These are phyloP conservation scores for Immersiella caudata DNA, from an alignment of 495 filamentous ascomycete species.

Conservation along the genomic window DNA sequence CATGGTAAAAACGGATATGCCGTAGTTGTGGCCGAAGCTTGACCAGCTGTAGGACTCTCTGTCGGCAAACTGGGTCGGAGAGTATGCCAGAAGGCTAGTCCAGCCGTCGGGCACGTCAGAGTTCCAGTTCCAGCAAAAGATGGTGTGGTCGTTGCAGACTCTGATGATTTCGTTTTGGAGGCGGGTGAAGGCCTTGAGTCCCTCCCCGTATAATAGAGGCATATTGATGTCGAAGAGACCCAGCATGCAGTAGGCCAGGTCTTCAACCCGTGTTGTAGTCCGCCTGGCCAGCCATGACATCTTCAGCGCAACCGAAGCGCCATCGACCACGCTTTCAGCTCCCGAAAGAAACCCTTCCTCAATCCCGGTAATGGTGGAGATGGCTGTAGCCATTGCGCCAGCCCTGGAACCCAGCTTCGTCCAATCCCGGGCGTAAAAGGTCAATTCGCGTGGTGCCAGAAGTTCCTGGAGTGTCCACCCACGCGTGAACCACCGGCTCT, in stretches of 20 bases:
- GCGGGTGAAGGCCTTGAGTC: background rate
- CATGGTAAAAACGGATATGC: background rate
- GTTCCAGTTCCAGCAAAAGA: background rate
- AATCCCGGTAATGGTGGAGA: background rate
- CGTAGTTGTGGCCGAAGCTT: background rate
- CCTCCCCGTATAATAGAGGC: slow-evolving; percentile 9
- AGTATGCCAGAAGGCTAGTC: background rate
- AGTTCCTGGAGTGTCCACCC: slow-evolving; percentile 14
- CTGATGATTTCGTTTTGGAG: slow-evolving; percentile 11
- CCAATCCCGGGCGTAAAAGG: slow-evolving; percentile 1
- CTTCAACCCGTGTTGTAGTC: slow-evolving; percentile 8
- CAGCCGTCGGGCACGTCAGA: background rate
- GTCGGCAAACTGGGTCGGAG: background rate
- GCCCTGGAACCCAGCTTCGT: background rate
- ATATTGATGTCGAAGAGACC: slow-evolving; percentile 12
- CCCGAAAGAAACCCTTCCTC: background rate
- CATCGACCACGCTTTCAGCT: background rate
- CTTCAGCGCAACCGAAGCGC: background rate
- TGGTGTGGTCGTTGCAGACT: background rate
- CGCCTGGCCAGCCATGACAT: slow-evolving; percentile 4
- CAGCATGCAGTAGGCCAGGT: slow-evolving; percentile 5
- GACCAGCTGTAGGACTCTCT: no score
- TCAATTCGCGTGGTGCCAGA: background rate
- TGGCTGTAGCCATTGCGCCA: background rate
- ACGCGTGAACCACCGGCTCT: slow-evolving; percentile 38